These are phyloP conservation scores for Moesziomyces aphidis DNA, from an alignment of 1,284 basidiomycete species.

Conservation along the genomic window DNA sequence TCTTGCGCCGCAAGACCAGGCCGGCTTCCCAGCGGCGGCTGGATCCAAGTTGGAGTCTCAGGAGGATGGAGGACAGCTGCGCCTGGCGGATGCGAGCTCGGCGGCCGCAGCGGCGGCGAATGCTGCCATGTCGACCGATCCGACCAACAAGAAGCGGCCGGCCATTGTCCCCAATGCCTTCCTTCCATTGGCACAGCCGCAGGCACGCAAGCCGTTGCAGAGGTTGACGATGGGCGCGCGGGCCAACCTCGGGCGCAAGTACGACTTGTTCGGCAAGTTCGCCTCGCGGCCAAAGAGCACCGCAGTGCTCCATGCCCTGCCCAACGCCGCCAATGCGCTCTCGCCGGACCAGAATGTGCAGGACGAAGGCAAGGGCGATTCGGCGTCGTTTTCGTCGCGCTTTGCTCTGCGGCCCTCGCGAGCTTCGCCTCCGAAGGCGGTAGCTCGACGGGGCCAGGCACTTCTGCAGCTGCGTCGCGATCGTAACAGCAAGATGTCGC, in stretches of 20 bases:
- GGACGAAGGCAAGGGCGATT: neutral
- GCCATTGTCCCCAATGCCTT: conserved; percentile 46
- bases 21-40: conserved; percentile 1
- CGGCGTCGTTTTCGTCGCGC: conserved; percentile 2
- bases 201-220: conserved; percentile 29
- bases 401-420: conserved; percentile 5
- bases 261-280: conserved; percentile 46
- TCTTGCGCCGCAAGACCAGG: neutral
- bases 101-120: conserved; percentile 33
- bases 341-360: conserved; percentile 4
- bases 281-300: conserved; percentile 27
- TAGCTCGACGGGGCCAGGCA: conserved; percentile 20
- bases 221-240: conserved; percentile 22
- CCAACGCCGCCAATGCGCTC: conserved; percentile 1
- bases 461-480: conserved; percentile 26
- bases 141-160: conserved; percentile 23
- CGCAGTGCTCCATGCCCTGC: conserved; percentile 3
- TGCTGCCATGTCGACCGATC: conserved; percentile 27
- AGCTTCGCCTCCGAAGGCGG: conserved; percentile 11
- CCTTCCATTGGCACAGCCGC: conserved; percentile 23
- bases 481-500: conserved; percentile 18
- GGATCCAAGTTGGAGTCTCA: conserved; percentile 5
- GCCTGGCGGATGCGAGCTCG: conserved; percentile 28
- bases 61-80: conserved; percentile 14
- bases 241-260: conserved; percentile 33